phyloP scores from a whole-genome alignment of 106 monocot genomes.

The Apostasia ramifera region DNA sequence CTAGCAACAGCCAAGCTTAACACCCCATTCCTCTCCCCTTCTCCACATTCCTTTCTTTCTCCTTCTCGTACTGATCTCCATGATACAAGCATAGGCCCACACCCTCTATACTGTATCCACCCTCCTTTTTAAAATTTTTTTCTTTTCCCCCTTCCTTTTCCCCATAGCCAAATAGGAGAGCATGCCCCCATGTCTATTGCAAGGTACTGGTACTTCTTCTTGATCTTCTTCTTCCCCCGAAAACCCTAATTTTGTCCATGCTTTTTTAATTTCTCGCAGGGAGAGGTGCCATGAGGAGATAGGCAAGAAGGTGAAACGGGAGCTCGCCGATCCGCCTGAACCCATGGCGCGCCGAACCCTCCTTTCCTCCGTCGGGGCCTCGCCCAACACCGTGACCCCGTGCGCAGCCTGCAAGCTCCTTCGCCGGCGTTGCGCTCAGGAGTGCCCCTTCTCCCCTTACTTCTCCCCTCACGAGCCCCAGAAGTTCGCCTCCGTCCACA shows the following conservation, averaged over 20 bases:
- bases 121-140: constrained; percentile 62
- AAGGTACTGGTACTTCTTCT: constrained; percentile 33
- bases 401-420: constrained; percentile 98
- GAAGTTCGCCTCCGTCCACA: constrained; percentile 91
- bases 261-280: constrained; percentile 8
- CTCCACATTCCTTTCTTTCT: constrained; percentile 15
- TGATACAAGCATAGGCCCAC: constrained; percentile 24
- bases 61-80: constrained; percentile 17
- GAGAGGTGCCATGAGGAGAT: constrained; percentile 47
- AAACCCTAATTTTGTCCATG: not conserved
- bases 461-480: constrained; percentile 95
- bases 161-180: constrained; percentile 2
- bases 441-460: constrained; percentile 96
- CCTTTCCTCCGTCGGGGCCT: constrained; percentile 32
- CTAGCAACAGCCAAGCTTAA: constrained; percentile 12
- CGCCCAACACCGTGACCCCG: constrained; percentile 73
- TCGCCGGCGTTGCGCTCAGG: constrained; percentile 79
- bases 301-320: constrained; percentile 67
- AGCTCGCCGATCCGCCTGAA: constrained; percentile 30
- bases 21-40: constrained; percentile 11
- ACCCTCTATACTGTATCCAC: constrained; percentile 31
- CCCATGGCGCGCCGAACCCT: constrained; percentile 27
- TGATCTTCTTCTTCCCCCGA: not conserved
- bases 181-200: constrained; percentile 77
- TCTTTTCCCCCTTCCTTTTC: constrained; percentile 14